A percentile compares a stretch with the other conserved stretches of the same genome.
These are phyloP conservation scores for Carex parvula DNA, from an alignment of 176 grass and related monocot species.

Conservation along the genomic window DNA sequence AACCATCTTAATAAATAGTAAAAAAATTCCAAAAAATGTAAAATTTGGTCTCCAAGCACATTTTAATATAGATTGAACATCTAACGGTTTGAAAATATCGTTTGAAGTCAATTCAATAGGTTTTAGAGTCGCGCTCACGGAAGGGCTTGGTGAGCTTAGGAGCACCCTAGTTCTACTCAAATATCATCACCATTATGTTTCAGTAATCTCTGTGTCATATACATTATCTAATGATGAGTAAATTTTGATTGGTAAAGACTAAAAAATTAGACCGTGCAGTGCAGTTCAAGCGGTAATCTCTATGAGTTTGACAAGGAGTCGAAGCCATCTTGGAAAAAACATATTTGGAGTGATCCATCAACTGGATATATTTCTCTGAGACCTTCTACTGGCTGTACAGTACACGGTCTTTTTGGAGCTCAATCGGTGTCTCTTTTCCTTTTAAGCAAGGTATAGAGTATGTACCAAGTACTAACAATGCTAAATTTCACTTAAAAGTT, in stretches of 20 bases:
- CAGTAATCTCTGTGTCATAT: background rate
- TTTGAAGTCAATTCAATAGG: too few species aligned
- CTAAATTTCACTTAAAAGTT: background rate
- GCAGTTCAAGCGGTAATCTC: constrained; percentile 81
- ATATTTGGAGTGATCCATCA: constrained; percentile 68
- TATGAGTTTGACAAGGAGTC: constrained; percentile 92
- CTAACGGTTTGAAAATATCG: too few species aligned
- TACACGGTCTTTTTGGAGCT: constrained; percentile 58
- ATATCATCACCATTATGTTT: constrained; percentile 21
- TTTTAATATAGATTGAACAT: too few species aligned
- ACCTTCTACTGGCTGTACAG: constrained; percentile 56
- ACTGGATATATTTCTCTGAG: constrained; percentile 48
- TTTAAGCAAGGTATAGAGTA: constrained; percentile 68
- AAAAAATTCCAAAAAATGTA: too few species aligned
- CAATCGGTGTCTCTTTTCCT: constrained; percentile 94
- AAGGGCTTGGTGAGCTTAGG: too few species aligned
- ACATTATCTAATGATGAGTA: constrained; percentile 21
- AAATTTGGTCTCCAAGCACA: too few species aligned
- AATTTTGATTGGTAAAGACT: constrained; percentile 27
- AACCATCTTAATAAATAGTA: too few species aligned
- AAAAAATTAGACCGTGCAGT: constrained; percentile 44
- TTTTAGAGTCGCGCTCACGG: too few species aligned
- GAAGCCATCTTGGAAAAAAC: constrained; percentile 91
- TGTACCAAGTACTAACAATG: background rate
- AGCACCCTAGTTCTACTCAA: too few species aligned